Conservation (phyloP, 2,329 filamentous ascomycete species). For the Arthrobotrys pseudoclavata region DNA sequence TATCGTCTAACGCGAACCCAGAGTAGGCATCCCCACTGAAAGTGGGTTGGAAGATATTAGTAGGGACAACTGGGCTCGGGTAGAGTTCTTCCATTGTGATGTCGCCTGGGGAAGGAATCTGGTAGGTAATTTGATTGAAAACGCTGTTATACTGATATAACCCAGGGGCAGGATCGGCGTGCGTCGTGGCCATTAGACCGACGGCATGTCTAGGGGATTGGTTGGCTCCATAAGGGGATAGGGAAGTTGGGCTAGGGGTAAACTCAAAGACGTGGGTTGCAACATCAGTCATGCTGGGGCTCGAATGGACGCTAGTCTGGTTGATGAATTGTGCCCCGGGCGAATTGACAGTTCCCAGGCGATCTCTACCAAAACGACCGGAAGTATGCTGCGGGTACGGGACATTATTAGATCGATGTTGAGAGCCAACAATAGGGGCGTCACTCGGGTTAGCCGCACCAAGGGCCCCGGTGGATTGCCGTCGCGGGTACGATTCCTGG, state of each 20-base stretch:
- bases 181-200: not conserved
- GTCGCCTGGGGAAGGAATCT: constrained; percentile 8
- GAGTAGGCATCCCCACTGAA: constrained; percentile 9
- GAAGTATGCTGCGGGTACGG: constrained; percentile 26
- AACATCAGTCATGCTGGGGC: constrained; percentile 25
- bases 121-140: constrained; percentile 3
- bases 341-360: not conserved
- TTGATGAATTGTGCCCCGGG: constrained; percentile 1
- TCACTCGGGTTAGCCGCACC: constrained; percentile 20
- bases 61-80: not conserved
- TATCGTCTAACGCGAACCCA: constrained; percentile 5
- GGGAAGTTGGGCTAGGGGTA: constrained; percentile 41
- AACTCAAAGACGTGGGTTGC: constrained; percentile 20
- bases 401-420: constrained; percentile 29
- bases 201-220: constrained; percentile 3
- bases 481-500: constrained; percentile 18
- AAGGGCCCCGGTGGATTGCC: constrained; percentile 35
- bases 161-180: not conserved
- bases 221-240: not conserved
- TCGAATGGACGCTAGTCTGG: constrained; percentile 16
- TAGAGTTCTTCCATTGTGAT: constrained; percentile 4
- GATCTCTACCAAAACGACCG: constrained; percentile 13
- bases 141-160: not conserved
- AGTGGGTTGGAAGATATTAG: constrained; percentile 3
- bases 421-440: constrained; percentile 7